Evolutionary conservation across 306 rosid genomes (phyloP), one percentile per base, ranked within the genome.

Genomic region (Vachellia pachyceras): DNA sequence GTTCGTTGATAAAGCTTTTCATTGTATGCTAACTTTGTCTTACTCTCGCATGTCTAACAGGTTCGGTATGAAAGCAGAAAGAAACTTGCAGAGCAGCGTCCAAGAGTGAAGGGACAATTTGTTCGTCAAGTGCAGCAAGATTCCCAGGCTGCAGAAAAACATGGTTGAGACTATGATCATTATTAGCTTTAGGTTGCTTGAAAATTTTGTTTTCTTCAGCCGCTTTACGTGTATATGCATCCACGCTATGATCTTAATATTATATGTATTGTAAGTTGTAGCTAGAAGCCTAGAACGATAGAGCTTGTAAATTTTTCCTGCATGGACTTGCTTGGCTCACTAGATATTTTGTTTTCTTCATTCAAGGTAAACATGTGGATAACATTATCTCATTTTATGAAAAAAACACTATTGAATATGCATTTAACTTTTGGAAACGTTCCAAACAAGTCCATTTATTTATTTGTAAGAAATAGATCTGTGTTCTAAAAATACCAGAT

Each of bases 51-150:
- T 81, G 76, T 77, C 33, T 45, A 29, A 60, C 75, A 96, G 99
- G 99, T 96, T 82, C 97, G 98, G 41, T 96, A 96, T 4, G 99
- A 96, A 90, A 96, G 99, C 92, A 84, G 99, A 81, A 96, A 96
- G 85, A 96, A 96, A 86, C 92, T 96, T 20, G 99, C 99, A 18
- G 99, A 95, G 88, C 98, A 94, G 86, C 97, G 99, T 40, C 99
- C 97, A 1, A 84, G 99, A 87, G 89, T 96, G 66, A 96, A 96
- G 85, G 99, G 99, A 80, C 99, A 96, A 83, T 93, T 96, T 77
- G 97, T 96, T 63, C 97, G 98, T 20, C 94, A 92, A 84, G 78
- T 71, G 39, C 81, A 47, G 25, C 82, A 57, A 13, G 91, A 90
- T 84, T 60, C 86, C 64, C 73, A 79, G 18, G 72, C 82, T 54